Evolutionary conservation across 2,329 filamentous ascomycete genomes (phyloP).

Genomic region (Exophiala sp.): DNA sequence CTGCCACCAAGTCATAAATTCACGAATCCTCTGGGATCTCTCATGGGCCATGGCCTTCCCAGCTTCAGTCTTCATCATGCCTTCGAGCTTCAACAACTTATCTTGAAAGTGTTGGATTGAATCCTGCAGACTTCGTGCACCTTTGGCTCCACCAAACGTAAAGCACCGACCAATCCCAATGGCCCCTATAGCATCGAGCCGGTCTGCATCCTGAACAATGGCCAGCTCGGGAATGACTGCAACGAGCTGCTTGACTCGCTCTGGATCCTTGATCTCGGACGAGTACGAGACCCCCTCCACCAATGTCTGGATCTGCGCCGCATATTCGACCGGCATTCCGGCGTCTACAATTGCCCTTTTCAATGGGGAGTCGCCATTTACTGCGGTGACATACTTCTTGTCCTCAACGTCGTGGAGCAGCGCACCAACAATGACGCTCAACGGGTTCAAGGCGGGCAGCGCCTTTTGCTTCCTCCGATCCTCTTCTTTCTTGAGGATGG

Average conservation of each 20-base stretch:
- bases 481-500: slow-evolving; percentile 53
- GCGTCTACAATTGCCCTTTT: slow-evolving; percentile 17
- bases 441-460: slow-evolving; percentile 18
- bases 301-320: slow-evolving; percentile 62
- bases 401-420: slow-evolving; percentile 32
- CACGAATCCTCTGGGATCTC: slow-evolving; percentile 44
- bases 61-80: slow-evolving; percentile 54
- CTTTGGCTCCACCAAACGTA: slow-evolving; percentile 65
- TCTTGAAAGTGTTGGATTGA: slow-evolving; percentile 70
- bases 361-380: slow-evolving; percentile 12
- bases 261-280: slow-evolving; percentile 62
- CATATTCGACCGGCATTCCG: slow-evolving; percentile 32
- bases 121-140: slow-evolving; percentile 47
- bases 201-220: slow-evolving; percentile 86
- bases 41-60: slow-evolving; percentile 47
- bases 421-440: slow-evolving; percentile 28
- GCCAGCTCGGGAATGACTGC: slow-evolving; percentile 64
- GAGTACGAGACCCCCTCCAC: slow-evolving; percentile 73
- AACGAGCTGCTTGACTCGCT: slow-evolving; percentile 57
- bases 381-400: slow-evolving; percentile 27
- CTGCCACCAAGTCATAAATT: slow-evolving; percentile 52
- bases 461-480: slow-evolving; percentile 13
- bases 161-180: slow-evolving; percentile 76
- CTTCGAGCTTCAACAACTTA: slow-evolving; percentile 62
- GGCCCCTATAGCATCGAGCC: slow-evolving; percentile 83